Conservation (phyloP, 495 filamentous ascomycete species). For the Hypoxylon crocopeplum region DNA sequence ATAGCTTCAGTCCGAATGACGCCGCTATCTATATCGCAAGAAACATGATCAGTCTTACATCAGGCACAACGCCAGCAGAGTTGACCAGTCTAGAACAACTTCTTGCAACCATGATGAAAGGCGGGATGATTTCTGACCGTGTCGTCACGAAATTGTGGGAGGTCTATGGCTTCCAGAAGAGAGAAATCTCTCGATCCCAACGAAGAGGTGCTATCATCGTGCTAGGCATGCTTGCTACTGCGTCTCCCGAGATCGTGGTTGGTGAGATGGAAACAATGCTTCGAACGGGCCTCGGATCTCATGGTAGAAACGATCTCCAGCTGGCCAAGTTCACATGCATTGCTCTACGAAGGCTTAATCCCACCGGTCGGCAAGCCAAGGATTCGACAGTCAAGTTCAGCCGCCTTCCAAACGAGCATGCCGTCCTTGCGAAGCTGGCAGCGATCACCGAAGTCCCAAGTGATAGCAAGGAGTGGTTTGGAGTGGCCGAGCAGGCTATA, state of each 20-base stretch:
- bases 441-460: conserved; percentile 81
- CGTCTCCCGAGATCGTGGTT: conserved; percentile 89
- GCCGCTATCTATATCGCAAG: conserved; percentile 94
- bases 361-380: conserved; percentile 79
- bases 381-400: conserved; percentile 69
- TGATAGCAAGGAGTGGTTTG: conserved; percentile 94
- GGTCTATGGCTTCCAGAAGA: conserved; percentile 91
- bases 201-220: conserved; percentile 94
- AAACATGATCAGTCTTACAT: conserved; percentile 99
- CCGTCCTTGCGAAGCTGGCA: conserved; percentile 80
- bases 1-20: conserved; percentile 84
- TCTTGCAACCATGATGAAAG: conserved; percentile 96
- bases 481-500: conserved; percentile 96
- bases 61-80: conserved; percentile 91
- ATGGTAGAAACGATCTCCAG: conserved; percentile 81
- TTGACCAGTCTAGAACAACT: conserved; percentile 95
- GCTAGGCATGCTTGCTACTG: conserved; percentile 93
- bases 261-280: conserved; percentile 94
- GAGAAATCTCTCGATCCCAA: conserved; percentile 92
- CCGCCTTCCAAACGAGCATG: conserved; percentile 90
- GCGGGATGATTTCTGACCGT: conserved; percentile 80
- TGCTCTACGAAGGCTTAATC: conserved; percentile 86
- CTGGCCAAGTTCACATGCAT: conserved; percentile 95
- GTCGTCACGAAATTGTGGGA: conserved; percentile 96
- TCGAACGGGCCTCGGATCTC: conserved; percentile 81